These are phyloP conservation scores for Auriculariales sp. DNA, from an alignment of 768 basidiomycete genomes.

Conservation along the genomic window DNA sequence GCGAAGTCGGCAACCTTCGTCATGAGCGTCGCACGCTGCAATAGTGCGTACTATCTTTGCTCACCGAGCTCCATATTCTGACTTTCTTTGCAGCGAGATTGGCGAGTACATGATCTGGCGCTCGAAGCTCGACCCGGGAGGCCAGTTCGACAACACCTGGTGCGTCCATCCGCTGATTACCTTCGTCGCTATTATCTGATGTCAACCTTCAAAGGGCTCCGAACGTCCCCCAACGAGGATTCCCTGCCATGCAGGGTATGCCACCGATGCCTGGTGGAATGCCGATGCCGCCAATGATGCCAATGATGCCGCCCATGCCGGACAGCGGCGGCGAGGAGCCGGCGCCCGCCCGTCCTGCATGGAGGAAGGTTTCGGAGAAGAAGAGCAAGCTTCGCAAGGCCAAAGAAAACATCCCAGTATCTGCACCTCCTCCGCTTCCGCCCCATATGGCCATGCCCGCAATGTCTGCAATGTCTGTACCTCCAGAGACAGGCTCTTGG, in stretches of 20 bases:
- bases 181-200: slow-evolving; percentile 1
- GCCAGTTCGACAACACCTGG: slow-evolving; percentile 80
- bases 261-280: slow-evolving; percentile 3
- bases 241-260: background rate
- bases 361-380: slow-evolving; percentile 53
- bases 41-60: slow-evolving; percentile 39
- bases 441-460: slow-evolving; percentile 24
- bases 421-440: slow-evolving; percentile 24
- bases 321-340: slow-evolving; percentile 31
- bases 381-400: slow-evolving; percentile 37
- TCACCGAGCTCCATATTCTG: background rate
- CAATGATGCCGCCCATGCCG: slow-evolving; percentile 22
- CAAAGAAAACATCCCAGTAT: slow-evolving; percentile 25
- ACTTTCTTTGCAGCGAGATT: slow-evolving; percentile 40
- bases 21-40: slow-evolving; percentile 67
- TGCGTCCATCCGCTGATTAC: slow-evolving; percentile 6
- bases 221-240: slow-evolving; percentile 8
- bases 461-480: background rate
- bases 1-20: slow-evolving; percentile 70
- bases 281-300: slow-evolving; percentile 1
- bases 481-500: slow-evolving; percentile 48
- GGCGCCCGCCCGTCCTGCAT: slow-evolving; percentile 37
- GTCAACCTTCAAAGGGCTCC: slow-evolving; percentile 28
- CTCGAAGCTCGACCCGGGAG: slow-evolving; percentile 70
- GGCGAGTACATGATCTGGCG: slow-evolving; percentile 55